Evolutionary conservation across 1,139 yeast genomes (phyloP), one percentile per base, ranked within the genome.

Genomic region (Candida buenavistaensis): DNA sequence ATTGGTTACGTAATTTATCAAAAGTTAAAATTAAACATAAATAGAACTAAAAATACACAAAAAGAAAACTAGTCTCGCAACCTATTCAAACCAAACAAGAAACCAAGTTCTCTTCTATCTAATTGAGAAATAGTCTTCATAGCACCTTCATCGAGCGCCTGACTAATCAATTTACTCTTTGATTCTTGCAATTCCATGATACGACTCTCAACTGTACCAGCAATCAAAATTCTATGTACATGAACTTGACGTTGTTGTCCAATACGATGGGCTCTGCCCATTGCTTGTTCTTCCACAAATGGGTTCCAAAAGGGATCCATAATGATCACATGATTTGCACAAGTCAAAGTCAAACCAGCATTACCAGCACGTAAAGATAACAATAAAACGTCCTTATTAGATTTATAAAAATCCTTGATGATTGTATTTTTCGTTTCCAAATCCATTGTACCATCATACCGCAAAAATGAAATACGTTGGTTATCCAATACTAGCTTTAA

Each of bases 271-370:
- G 94, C 95, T 46, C 98, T 77, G 57, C 88, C 97, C 75, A 86
- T 88, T 0, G 97, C 97, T 61, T 90, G 97, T 31, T 86, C 95
- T 59, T 90, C 97, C 3, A 90, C 96, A 57, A 75, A 90, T 1
- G 97, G 97, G 53, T 90, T 90, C 97, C 97, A 90, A 55, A 88
- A 90, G 11, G 97, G 97, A 55, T 90, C 97, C 69, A 87, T 75
- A 9, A 90, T 75, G 33, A 90, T 78, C 8, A 90, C 95, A 55
- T 88, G 96, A 26, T 88, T 84, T 0, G 97, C 97, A 62, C 95
- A 86, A 0, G 97, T 90, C 45, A 90, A 68, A 0, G 97, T 90
- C 43, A 90, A 69, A 5, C 97, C 97, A 10, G 89, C 92, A 55
- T 87, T 89, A 48, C 97, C 97, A 1, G 97, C 96, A 52, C 82